Conservation (phyloP, 1,139 yeast genomes). For the Blastobotrys niveus region DNA sequence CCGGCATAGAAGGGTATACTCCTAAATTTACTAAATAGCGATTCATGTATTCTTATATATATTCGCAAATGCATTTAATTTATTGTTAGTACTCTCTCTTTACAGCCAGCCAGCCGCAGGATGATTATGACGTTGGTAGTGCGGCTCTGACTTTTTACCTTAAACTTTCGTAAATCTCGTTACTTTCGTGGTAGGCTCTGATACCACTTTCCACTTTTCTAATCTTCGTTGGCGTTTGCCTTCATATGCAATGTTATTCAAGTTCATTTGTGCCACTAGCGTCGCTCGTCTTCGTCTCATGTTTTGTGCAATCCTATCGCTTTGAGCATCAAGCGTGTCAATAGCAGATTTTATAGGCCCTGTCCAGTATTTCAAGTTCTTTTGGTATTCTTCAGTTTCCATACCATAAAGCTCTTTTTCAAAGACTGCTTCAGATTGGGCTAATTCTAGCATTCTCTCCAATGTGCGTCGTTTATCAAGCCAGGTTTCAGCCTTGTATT, state of each 20-base stretch:
- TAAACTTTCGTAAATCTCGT: not conserved
- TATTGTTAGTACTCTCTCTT: no score
- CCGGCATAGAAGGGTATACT: conserved; percentile 31
- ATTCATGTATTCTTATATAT: no score
- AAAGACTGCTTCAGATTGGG: conserved; percentile 19
- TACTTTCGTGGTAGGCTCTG: conserved; percentile 6
- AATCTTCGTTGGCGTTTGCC: conserved; percentile 6
- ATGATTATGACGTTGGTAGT: not conserved
- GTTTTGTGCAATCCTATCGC: not conserved
- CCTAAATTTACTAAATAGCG: no score
- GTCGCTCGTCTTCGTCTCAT: conserved; percentile 10
- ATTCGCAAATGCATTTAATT: no score
- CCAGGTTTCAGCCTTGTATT: conserved; percentile 5
- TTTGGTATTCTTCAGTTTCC: not conserved
- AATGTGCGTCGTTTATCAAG: conserved; percentile 7
- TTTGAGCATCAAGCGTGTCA: not conserved
- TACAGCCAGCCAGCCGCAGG: no score
- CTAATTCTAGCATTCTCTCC: conserved; percentile 14
- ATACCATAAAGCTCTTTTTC: conserved; percentile 13
- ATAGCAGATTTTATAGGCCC: no score
- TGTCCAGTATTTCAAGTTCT: no score
- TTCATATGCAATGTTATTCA: not conserved
- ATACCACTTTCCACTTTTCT: conserved; percentile 12
- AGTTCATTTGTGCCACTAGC: conserved; percentile 9
- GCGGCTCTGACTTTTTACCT: conserved; percentile 1